These are phyloP conservation scores for Paspalum notatum DNA, from an alignment of 176 grass and related monocot species.

Conservation along the genomic window DNA sequence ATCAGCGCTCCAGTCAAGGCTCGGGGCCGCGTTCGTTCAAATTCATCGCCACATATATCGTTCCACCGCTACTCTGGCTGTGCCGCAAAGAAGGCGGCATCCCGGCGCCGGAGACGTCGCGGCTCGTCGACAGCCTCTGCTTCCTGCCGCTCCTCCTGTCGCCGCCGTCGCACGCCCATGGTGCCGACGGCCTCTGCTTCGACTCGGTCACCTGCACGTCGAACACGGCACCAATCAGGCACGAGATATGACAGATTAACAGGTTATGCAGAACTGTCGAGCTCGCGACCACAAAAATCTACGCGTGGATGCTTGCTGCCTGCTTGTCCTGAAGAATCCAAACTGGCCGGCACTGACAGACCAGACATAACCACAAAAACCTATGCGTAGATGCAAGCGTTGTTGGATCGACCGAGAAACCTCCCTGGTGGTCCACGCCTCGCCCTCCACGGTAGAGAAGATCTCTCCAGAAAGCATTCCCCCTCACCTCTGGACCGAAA, in stretches of 20 bases:
- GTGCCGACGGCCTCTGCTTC: not conserved
- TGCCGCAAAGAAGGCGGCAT: not conserved
- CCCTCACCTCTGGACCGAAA: not conserved
- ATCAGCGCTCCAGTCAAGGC: not conserved
- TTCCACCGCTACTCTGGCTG: not conserved
- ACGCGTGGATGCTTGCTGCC: too few species aligned
- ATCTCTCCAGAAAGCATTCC: not conserved
- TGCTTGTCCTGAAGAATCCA: too few species aligned
- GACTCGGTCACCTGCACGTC: constrained; percentile 5
- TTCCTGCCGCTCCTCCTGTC: constrained; percentile 32
- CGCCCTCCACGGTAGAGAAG: not conserved
- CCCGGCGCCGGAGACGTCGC: constrained; percentile 23
- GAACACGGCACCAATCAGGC: not conserved
- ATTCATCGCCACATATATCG: not conserved
- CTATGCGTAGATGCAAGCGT: too few species aligned
- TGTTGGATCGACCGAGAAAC: too few species aligned
- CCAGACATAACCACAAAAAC: too few species aligned
- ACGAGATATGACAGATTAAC: not conserved
- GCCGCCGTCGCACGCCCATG: not conserved
- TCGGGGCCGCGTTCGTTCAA: too few species aligned
- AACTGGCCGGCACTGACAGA: too few species aligned
- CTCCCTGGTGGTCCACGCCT: not conserved
- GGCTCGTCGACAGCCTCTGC: constrained; percentile 28
- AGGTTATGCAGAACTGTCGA: not conserved
- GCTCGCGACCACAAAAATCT: too few species aligned